A percentile compares a stretch with the other conserved stretches of the same genome.
These are phyloP conservation scores for Scutellaria galericulata DNA, from an alignment of 257 asterid species.

Conservation along the genomic window DNA sequence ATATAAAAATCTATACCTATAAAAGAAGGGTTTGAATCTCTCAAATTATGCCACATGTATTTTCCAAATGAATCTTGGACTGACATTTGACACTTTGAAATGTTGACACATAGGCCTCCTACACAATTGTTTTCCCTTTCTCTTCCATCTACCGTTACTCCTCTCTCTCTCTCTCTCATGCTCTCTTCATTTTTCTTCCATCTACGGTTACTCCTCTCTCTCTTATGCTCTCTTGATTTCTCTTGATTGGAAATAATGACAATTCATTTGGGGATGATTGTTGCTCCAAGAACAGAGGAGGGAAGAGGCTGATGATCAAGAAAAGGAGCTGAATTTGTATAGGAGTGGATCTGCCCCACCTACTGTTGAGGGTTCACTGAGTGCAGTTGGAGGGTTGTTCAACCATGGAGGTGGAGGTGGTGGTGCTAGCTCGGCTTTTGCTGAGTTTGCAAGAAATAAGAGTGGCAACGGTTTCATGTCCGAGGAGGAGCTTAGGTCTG, in stretches of 20 bases:
- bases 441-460: constrained; percentile 63
- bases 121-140: too few relatives aligned
- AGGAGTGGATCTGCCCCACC: constrained; percentile 99
- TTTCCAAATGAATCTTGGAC: too few relatives aligned
- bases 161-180: too few relatives aligned
- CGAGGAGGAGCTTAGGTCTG: constrained; percentile 96
- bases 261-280: constrained; percentile 76
- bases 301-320: constrained; percentile 82
- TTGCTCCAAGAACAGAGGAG: constrained; percentile 78
- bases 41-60: too few relatives aligned
- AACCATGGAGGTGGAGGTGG: constrained; percentile 47
- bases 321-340: constrained; percentile 86
- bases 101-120: too few relatives aligned
- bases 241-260: constrained; percentile 72
- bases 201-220: too few relatives aligned
- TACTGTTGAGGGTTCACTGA: constrained; percentile 93
- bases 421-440: constrained; percentile 45
- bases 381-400: constrained; percentile 89
- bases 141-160: too few relatives aligned
- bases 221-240: too few relatives aligned
- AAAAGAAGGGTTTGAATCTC: too few relatives aligned
- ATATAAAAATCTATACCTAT: too few relatives aligned
- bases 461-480: constrained; percentile 70
- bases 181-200: too few relatives aligned
- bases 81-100: too few relatives aligned